A percentile compares a stretch with the other conserved stretches of the same genome.
Conservation (phyloP, 116 monocot genomes). For the Iris pallida region DNA sequence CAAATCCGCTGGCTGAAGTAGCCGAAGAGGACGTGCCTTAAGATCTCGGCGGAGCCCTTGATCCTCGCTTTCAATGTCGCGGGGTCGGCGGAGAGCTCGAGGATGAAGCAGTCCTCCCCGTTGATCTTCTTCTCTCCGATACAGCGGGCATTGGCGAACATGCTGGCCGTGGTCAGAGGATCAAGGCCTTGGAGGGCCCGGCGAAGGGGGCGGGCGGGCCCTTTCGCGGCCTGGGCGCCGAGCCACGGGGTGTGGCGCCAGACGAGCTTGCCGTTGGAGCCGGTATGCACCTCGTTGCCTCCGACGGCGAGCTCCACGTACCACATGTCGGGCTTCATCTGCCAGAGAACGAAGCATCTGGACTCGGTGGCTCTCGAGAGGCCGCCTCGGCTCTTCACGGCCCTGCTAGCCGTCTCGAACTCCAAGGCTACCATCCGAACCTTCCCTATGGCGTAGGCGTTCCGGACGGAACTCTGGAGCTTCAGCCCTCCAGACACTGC, state of each 20-base stretch:
- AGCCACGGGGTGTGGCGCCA: slow-evolving; percentile 95
- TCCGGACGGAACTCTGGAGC: slow-evolving; percentile 58
- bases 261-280: slow-evolving; percentile 76
- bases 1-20: slow-evolving; percentile 91
- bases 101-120: slow-evolving; percentile 93
- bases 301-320: slow-evolving; percentile 93
- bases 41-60: slow-evolving; percentile 87
- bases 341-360: slow-evolving; percentile 79
- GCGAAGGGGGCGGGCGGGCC: slow-evolving; percentile 75
- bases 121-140: slow-evolving; percentile 85
- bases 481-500: slow-evolving; percentile 69
- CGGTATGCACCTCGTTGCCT: slow-evolving; percentile 87
- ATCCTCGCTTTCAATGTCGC: slow-evolving; percentile 67
- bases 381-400: slow-evolving; percentile 46
- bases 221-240: slow-evolving; percentile 82
- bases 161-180: slow-evolving; percentile 76
- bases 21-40: slow-evolving; percentile 79
- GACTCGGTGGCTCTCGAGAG: slow-evolving; percentile 34
- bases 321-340: slow-evolving; percentile 87
- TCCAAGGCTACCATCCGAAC: slow-evolving; percentile 68
- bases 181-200: slow-evolving; percentile 91
- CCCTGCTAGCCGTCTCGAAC: slow-evolving; percentile 61
- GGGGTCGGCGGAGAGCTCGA: slow-evolving; percentile 72
- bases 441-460: slow-evolving; percentile 79
- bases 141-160: slow-evolving; percentile 83